Evolutionary conservation across 208 protist genomes (phyloP).

Genomic region (Leishmania tarentolae): DNA sequence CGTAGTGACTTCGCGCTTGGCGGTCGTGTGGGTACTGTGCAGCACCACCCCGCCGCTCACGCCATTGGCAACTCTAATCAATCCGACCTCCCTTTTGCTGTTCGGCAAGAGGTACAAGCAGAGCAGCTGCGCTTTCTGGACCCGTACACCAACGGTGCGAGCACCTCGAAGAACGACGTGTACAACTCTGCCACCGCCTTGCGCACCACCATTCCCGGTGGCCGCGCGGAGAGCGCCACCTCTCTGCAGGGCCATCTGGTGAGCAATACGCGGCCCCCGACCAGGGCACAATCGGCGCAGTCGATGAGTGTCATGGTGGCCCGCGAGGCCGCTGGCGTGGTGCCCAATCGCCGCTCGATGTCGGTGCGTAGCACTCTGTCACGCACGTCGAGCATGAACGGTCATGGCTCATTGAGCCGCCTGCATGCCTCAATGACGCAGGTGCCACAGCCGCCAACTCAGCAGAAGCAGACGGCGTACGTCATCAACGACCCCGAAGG

Average conservation of each 20-base stretch:
- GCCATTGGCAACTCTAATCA: conserved; percentile 68
- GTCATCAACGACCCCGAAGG: conserved; percentile 88
- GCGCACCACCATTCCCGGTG: conserved; percentile 5
- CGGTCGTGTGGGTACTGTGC: conserved; percentile 70
- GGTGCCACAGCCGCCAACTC: conserved; percentile 8
- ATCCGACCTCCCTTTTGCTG: conserved; percentile 62
- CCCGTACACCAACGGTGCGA: conserved; percentile 48
- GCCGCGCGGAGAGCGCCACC: conserved; percentile 8
- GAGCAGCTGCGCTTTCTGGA: conserved; percentile 78
- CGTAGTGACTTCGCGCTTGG: conserved; percentile 77
- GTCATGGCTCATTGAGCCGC: conserved; percentile 30
- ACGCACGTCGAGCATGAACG: conserved; percentile 22
- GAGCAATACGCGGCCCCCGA: conserved; percentile 15
- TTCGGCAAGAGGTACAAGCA: conserved; percentile 69
- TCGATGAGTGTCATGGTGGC: conserved; percentile 50
- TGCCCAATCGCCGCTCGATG: conserved; percentile 59
- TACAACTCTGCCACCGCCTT: conserved; percentile 15
- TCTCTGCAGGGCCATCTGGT: conserved; percentile 18
- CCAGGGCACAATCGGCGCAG: conserved; percentile 16
- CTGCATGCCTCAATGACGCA: conserved; percentile 33
- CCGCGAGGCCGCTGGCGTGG: conserved; percentile 67
- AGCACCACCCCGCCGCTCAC: conserved; percentile 71
- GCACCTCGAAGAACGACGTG: conserved; percentile 37
- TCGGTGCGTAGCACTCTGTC: conserved; percentile 24
- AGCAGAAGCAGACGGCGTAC: conserved; percentile 39